Percentiles rank a stretch among this genome's conserved stretches.
Conservation (phyloP, 192 early-diverging fungal genomes). For the Endogone sp. region DNA sequence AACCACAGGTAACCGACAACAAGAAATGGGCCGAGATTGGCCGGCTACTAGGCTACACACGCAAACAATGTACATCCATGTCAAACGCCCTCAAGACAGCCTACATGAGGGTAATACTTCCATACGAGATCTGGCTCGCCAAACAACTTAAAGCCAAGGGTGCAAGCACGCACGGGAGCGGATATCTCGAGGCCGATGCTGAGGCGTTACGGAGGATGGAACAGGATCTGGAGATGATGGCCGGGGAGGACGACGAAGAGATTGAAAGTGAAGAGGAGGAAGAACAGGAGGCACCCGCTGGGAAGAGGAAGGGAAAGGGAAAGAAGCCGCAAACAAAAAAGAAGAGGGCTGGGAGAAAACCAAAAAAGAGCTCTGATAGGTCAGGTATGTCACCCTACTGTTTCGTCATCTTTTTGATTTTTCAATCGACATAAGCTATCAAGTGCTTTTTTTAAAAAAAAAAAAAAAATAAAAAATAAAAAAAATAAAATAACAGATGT, state of each 20-base stretch:
- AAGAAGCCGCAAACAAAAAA: background rate
- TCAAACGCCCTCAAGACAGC: conserved; percentile 70
- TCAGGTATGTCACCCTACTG: too few relatives aligned
- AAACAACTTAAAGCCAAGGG: conserved; percentile 32
- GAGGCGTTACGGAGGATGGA: background rate
- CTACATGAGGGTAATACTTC: conserved; percentile 61
- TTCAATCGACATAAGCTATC: too few relatives aligned
- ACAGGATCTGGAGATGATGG: background rate
- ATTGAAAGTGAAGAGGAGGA: background rate
- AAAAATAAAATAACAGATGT: too few relatives aligned
- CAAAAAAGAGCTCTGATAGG: background rate
- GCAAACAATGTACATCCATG: conserved; percentile 72
- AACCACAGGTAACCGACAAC: conserved; percentile 60
- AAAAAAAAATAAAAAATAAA: too few relatives aligned
- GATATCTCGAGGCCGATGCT: background rate
- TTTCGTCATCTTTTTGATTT: too few relatives aligned
- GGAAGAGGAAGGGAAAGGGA: too few relatives aligned
- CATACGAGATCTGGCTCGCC: conserved; percentile 64
- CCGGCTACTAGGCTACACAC: conserved; percentile 62
- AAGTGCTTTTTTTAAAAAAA: too few relatives aligned
- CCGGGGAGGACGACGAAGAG: background rate
- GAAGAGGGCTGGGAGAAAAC: too few relatives aligned
- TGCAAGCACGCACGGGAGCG: conserved; percentile 13
- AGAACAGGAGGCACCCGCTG: background rate
- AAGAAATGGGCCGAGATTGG: conserved; percentile 91